phyloP scores from a whole-genome alignment of 352 stramenopile genomes.

The Globisporangium canariense region DNA sequence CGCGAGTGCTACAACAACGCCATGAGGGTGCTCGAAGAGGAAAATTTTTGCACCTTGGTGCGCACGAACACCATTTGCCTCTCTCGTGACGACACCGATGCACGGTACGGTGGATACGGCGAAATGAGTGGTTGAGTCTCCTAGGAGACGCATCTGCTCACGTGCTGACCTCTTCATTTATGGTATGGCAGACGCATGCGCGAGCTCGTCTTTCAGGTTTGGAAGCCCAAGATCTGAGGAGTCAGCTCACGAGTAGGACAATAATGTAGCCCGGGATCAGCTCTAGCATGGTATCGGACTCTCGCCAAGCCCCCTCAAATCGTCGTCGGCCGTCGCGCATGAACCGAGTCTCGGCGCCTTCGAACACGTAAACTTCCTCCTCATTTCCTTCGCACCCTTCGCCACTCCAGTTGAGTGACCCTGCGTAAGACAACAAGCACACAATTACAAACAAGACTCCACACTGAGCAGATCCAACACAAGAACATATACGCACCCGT shows the following conservation, averaged over 20 bases:
- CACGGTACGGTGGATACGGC: slow-evolving; percentile 23
- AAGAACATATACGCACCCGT: too few species aligned
- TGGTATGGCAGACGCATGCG: slow-evolving; percentile 24
- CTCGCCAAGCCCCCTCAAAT: too few species aligned
- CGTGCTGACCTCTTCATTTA: background rate
- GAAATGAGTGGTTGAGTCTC: background rate
- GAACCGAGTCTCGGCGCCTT: too few species aligned
- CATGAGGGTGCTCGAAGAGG: slow-evolving; percentile 20
- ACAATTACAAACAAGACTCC: too few species aligned
- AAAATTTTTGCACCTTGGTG: slow-evolving; percentile 20
- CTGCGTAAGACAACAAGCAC: too few species aligned
- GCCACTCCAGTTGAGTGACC: too few species aligned
- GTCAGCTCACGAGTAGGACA: background rate
- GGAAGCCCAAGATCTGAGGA: slow-evolving; percentile 41
- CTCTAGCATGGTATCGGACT: too few species aligned
- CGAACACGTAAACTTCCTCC: too few species aligned
- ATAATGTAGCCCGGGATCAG: too few species aligned
- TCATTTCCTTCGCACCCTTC: too few species aligned
- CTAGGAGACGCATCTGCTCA: background rate
- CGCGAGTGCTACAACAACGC: slow-evolving; percentile 19
- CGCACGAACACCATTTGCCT: slow-evolving; percentile 22
- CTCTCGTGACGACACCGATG: slow-evolving; percentile 24
- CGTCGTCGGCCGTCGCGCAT: too few species aligned
- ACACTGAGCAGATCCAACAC: too few species aligned
- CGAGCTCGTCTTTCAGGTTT: slow-evolving; percentile 50